A percentile compares a stretch with the other conserved stretches of the same genome.
Conservation (phyloP, 1,139 yeast species). For the Kodamaea plutei region DNA sequence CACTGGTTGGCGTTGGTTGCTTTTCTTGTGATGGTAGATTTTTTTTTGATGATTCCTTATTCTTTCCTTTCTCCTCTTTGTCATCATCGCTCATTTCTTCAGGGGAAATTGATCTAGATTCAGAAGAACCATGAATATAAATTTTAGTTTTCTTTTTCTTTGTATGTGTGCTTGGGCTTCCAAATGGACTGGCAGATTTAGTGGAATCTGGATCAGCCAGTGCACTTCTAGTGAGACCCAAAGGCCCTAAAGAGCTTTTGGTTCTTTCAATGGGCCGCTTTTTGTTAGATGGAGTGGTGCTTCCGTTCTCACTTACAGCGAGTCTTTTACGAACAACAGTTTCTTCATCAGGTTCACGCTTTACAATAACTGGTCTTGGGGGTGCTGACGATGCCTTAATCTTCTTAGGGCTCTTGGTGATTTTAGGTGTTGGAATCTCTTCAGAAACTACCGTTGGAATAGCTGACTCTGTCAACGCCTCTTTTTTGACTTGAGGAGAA, state of each 20-base stretch:
- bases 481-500: not conserved
- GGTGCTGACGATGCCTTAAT: conserved; percentile 1
- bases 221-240: conserved; percentile 8
- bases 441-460: too few species aligned
- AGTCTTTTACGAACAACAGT: not conserved
- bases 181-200: conserved; percentile 23
- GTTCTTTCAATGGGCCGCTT: conserved; percentile 4
- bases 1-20: conserved; percentile 2
- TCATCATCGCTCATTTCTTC: conserved; percentile 2
- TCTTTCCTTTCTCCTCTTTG: conserved; percentile 1
- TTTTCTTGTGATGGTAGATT: too few species aligned
- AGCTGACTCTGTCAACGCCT: not conserved
- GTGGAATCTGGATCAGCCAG: conserved; percentile 18
- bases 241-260: conserved; percentile 1
- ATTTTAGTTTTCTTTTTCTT: conserved; percentile 23
- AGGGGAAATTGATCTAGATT: conserved; percentile 9
- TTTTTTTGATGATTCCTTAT: too few species aligned
- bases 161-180: conserved; percentile 9
- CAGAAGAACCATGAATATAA: conserved; percentile 17
- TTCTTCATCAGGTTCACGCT: conserved; percentile 4
- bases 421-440: not conserved
- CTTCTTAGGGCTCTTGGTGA: not conserved
- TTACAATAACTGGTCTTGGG: conserved; percentile 2
- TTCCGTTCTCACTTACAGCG: not conserved
- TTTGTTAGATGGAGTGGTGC: conserved; percentile 1